These are phyloP conservation scores for Lichtheimia ornata DNA, from an alignment of 371 early-diverging fungal species.

Conservation along the genomic window DNA sequence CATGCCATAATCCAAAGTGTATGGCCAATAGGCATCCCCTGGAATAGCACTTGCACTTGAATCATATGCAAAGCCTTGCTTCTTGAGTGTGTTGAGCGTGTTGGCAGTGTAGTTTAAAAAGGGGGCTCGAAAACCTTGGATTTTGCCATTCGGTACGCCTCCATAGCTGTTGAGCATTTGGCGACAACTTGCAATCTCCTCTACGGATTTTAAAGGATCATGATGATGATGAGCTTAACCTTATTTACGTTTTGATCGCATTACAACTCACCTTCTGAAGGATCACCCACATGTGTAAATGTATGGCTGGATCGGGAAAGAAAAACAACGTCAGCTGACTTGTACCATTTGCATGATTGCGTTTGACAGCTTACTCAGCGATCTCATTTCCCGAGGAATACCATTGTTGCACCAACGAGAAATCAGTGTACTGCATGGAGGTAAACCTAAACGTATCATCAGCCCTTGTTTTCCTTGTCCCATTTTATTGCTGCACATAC, in stretches of 20 bases:
- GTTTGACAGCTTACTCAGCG: constrained; percentile 37
- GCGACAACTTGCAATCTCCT: constrained; percentile 56
- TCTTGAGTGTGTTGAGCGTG: constrained; percentile 45
- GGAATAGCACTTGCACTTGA: constrained; percentile 58
- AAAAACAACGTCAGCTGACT: too few relatives aligned
- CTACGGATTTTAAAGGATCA: constrained; percentile 9
- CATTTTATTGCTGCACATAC: constrained; percentile 6
- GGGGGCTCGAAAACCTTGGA: constrained; percentile 72
- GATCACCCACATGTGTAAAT: constrained; percentile 60
- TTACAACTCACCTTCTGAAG: constrained; percentile 39
- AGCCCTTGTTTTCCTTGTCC: too few relatives aligned
- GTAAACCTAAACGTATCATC: constrained; percentile 42
- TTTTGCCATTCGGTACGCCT: constrained; percentile 65
- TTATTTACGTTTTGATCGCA: background rate
- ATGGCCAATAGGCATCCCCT: constrained; percentile 65
- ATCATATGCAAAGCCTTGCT: constrained; percentile 66
- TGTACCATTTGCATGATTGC: too few relatives aligned
- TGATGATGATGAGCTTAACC: background rate
- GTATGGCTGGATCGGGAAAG: constrained; percentile 46
- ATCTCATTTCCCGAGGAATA: constrained; percentile 72
- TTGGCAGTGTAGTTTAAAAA: constrained; percentile 64
- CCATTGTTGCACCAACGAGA: constrained; percentile 66
- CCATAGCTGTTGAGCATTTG: constrained; percentile 58
- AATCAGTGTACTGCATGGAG: constrained; percentile 67
- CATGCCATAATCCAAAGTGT: constrained; percentile 71